Percentiles rank a stretch among this genome's conserved stretches.
Evolutionary conservation across 495 filamentous ascomycete species (phyloP).

Genomic region (Achaetomiella virescens): DNA sequence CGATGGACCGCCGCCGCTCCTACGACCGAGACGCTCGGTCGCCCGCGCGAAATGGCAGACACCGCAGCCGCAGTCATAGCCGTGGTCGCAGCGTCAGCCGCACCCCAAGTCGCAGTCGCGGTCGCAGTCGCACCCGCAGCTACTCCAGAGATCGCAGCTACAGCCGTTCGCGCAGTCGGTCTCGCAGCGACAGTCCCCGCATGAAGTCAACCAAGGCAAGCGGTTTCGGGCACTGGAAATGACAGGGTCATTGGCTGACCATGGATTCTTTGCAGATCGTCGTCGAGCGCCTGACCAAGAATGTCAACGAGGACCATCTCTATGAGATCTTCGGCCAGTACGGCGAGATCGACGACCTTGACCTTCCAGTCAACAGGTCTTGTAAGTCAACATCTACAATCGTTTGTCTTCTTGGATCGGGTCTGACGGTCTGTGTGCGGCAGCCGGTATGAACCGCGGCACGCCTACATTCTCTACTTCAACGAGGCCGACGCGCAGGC

Average conservation of each 20-base stretch:
- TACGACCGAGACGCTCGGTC: constrained; percentile 18
- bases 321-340: constrained; percentile 88
- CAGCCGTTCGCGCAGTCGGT: constrained; percentile 28
- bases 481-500: constrained; percentile 73
- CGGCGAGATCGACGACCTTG: constrained; percentile 76
- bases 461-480: constrained; percentile 90
- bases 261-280: constrained; percentile 62
- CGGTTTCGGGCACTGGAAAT: background rate
- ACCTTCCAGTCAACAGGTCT: constrained; percentile 80
- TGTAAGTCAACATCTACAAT: constrained; percentile 49
- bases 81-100: constrained; percentile 10
- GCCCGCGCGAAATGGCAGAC: constrained; percentile 28
- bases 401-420: background rate
- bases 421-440: constrained; percentile 8
- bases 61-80: constrained; percentile 27
- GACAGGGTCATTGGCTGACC: background rate
- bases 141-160: constrained; percentile 25
- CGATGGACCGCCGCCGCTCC: constrained; percentile 8
- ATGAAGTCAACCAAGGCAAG: constrained; percentile 32
- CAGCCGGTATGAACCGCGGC: constrained; percentile 85
- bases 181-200: constrained; percentile 24
- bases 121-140: constrained; percentile 12
- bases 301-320: constrained; percentile 82
- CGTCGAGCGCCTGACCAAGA: constrained; percentile 93
- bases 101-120: constrained; percentile 13